These are phyloP conservation scores for Gossypioides kirkii DNA, from an alignment of 345 rosid genomes.

Conservation along the genomic window DNA sequence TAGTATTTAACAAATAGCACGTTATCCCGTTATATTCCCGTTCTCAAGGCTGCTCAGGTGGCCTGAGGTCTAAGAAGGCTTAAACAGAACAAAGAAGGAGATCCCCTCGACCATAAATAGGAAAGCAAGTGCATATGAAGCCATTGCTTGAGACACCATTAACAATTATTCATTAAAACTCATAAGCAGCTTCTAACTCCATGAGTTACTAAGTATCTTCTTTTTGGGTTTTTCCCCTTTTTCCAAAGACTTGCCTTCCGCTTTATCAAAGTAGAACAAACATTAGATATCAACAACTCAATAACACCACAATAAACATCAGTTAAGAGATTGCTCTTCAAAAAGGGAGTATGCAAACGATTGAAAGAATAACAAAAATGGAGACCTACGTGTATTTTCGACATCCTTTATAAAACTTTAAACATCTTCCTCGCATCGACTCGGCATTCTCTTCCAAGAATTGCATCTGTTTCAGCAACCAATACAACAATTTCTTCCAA, in stretches of 20 bases:
- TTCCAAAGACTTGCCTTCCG: background rate
- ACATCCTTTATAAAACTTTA: conserved; percentile 59
- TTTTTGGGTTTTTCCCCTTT: background rate
- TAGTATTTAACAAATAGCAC: background rate
- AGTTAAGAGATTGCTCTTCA: conserved; percentile 6
- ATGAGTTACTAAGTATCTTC: background rate
- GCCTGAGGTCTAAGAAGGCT: background rate
- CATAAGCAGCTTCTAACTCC: background rate
- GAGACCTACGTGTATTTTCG: conserved; percentile 55
- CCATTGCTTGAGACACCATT: background rate
- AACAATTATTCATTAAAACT: background rate
- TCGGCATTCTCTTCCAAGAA: conserved; percentile 63
- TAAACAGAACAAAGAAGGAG: background rate
- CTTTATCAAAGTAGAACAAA: background rate
- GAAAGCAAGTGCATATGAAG: background rate
- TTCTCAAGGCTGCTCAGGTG: background rate
- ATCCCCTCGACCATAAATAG: background rate
- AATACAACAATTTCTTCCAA: background rate
- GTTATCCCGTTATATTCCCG: background rate
- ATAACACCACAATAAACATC: background rate
- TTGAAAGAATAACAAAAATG: background rate
- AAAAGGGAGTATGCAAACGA: background rate
- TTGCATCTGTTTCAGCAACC: conserved; percentile 45
- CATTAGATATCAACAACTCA: background rate
- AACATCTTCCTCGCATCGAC: conserved; percentile 45